Percentiles rank a stretch among this genome's conserved stretches.
Evolutionary conservation across 2,329 filamentous ascomycete species (phyloP).

Genomic region (Cercospora janseana): DNA sequence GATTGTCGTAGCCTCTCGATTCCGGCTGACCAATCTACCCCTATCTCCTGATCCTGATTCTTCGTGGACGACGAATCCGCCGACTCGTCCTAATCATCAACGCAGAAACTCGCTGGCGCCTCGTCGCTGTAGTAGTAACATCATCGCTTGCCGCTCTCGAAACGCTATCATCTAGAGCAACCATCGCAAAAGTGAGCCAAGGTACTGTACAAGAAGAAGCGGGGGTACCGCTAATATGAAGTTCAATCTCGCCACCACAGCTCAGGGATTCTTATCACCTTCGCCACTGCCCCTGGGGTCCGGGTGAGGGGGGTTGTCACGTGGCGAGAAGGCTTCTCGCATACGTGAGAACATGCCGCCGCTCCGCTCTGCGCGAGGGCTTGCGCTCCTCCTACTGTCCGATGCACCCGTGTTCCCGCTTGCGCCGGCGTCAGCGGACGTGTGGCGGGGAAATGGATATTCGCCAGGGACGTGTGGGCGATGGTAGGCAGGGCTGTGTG

Average conservation of each 20-base stretch:
- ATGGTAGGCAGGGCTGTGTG: slow-evolving; percentile 29
- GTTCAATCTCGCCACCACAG: not conserved
- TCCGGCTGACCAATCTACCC: slow-evolving; percentile 2
- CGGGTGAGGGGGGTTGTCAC: slow-evolving; percentile 8
- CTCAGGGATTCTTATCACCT: not conserved
- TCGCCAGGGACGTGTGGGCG: slow-evolving; percentile 25
- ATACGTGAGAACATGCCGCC: slow-evolving; percentile 36
- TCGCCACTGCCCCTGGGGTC: slow-evolving; percentile 12
- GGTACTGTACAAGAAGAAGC: slow-evolving; percentile 9
- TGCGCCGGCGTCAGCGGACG: slow-evolving; percentile 19
- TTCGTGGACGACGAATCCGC: not conserved
- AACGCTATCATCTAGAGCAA: slow-evolving; percentile 19
- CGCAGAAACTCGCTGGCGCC: slow-evolving; percentile 15
- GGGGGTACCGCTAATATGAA: slow-evolving; percentile 5
- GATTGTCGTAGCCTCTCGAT: not conserved
- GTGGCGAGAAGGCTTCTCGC: slow-evolving; percentile 34
- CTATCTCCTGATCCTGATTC: slow-evolving; percentile 1
- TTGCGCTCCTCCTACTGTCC: slow-evolving; percentile 20
- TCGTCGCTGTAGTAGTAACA: slow-evolving; percentile 13
- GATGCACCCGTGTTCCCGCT: slow-evolving; percentile 27
- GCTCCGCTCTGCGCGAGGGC: slow-evolving; percentile 17
- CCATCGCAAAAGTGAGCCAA: slow-evolving; percentile 15
- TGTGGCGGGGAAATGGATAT: slow-evolving; percentile 24
- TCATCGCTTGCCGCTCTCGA: slow-evolving; percentile 9
- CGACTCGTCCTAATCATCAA: slow-evolving; percentile 6